Conservation (phyloP, 371 early-diverging fungal genomes). For the Mortierella sp. region DNA sequence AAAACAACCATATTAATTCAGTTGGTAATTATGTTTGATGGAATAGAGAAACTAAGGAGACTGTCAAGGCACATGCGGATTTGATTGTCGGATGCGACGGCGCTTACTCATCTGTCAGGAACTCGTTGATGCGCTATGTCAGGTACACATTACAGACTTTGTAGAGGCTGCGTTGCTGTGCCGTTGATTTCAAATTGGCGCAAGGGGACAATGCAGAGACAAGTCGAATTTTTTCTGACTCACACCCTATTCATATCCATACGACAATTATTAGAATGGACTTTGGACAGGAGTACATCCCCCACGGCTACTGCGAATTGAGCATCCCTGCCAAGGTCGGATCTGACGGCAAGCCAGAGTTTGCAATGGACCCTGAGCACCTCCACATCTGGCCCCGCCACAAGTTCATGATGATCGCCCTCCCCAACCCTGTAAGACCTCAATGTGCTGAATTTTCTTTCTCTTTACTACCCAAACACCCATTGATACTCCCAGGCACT, state of each 20-base stretch:
- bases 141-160: slow-evolving; percentile 59
- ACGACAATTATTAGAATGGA: slow-evolving; percentile 71
- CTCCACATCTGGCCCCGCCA: slow-evolving; percentile 98
- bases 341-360: slow-evolving; percentile 70
- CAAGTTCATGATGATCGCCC: slow-evolving; percentile 96
- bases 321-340: slow-evolving; percentile 76
- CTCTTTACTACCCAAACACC: no score
- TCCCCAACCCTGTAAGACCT: slow-evolving; percentile 86
- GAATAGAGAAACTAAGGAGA: slow-evolving; percentile 41
- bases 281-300: slow-evolving; percentile 91
- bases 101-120: slow-evolving; percentile 87
- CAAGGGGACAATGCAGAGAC: not conserved
- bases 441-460: not conserved
- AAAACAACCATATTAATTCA: not conserved
- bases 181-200: not conserved
- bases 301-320: slow-evolving; percentile 93
- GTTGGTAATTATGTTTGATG: not conserved
- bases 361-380: slow-evolving; percentile 90
- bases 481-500: not conserved
- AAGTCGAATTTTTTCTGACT: not conserved
- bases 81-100: slow-evolving; percentile 97
- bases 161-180: not conserved
- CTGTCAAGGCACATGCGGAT: slow-evolving; percentile 71
- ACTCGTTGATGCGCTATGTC: slow-evolving; percentile 80
- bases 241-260: not conserved